These are phyloP conservation scores for Nicotiana undulata DNA, from an alignment of 257 asterid genomes.

Conservation along the genomic window DNA sequence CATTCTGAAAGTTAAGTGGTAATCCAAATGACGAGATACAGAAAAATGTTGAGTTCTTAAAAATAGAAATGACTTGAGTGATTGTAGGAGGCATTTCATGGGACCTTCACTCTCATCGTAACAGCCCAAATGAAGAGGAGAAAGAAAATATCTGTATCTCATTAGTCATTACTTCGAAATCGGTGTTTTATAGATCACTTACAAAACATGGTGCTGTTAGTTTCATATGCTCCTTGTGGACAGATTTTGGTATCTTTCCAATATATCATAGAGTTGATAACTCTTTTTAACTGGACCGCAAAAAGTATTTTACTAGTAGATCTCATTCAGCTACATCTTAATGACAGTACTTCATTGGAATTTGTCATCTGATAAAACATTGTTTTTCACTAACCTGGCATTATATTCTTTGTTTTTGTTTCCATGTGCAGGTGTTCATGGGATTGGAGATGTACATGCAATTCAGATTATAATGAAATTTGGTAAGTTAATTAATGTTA, in stretches of 20 bases:
- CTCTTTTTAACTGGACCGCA: not conserved
- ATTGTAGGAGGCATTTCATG: not conserved
- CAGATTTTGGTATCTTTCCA: not conserved
- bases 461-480: conserved; percentile 72
- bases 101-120: not conserved
- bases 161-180: not conserved
- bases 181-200: not conserved
- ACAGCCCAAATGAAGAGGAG: not conserved
- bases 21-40: not conserved
- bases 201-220: not conserved
- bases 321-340: not conserved
- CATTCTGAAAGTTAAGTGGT: not conserved
- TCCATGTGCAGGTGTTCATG: conserved; percentile 73
- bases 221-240: not conserved
- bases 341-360: not conserved
- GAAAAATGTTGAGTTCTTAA: not conserved
- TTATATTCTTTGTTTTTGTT: not conserved
- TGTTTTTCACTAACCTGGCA: not conserved
- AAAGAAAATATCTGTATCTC: not conserved
- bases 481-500: conserved; percentile 39
- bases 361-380: not conserved
- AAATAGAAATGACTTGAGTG: not conserved
- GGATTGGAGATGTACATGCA: conserved; percentile 90
- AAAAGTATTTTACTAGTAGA: not conserved
- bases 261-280: not conserved